Base-by-base conservation (phyloP, 495 filamentous ascomycete genomes). In the Penicillium coprophilum region DNA sequence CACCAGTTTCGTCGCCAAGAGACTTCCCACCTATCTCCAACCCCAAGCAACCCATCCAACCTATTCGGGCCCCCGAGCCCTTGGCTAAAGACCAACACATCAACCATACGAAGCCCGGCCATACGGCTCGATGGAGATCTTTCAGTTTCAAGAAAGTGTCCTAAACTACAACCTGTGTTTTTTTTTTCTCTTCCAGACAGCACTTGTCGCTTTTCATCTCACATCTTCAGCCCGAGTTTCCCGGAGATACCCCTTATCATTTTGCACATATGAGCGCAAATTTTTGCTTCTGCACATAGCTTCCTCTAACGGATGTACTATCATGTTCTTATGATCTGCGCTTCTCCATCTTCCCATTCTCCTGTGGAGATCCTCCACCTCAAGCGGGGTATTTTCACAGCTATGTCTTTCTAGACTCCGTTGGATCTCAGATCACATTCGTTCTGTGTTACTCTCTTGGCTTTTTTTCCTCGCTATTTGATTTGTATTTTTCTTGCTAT, bases 261-360 rank as follows among this genome's bases (percentile, higher is more conserved):
- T 45, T 47, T 67, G 63, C 64, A 64, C 66, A 69, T 67, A 67
- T 43, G 47, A 64, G 54, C 57, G 41, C 63, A 60, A 39, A 38
- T 44, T 60, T 60, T 61, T 51, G 50, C 56, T 61, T 58, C 52
- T 71, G 71, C 68, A 74, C 74, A 74, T 74, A 74, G 46, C 46
- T 65, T 53, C 64, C 54, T 70, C 41, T 46, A 51, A 41, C 63
- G 58, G 59, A 71, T 76, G 70, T 74, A 73, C 62, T 57, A 74
- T 68, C 67, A 73, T 36, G 57, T 60, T 71, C 60, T 66, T 58
- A 53, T 46, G 36, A 60, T 62, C 53, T 60, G 61, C 44, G 45
- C 56, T 40, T 27, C 34, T n/a, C 36, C 39, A 40, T 57, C 51
- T 31, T 55, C 21, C 43, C 47, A 51, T 63, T 59, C 62, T 59